Conservation (phyloP, 2,329 filamentous ascomycete species). For the Curvularia sp. region DNA sequence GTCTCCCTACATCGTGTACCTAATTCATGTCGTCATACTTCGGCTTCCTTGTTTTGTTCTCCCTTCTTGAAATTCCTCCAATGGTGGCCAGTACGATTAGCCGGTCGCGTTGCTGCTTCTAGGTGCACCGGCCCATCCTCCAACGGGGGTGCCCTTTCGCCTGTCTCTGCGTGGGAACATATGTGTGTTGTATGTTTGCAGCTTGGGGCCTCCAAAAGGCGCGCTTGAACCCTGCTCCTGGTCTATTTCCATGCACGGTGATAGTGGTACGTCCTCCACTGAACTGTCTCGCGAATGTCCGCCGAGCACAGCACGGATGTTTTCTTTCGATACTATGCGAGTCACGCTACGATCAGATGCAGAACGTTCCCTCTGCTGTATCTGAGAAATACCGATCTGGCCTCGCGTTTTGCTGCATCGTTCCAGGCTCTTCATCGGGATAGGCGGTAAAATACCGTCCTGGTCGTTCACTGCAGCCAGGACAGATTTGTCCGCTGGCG, state of each 20-base stretch:
- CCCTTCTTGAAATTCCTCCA: background rate
- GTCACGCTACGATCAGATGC: conserved; percentile 16
- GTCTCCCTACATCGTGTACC: background rate
- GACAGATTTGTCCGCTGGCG: conserved; percentile 4
- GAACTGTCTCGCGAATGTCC: conserved; percentile 29
- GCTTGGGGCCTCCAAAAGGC: conserved; percentile 5
- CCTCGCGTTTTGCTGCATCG: conserved; percentile 9
- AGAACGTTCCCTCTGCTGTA: conserved; percentile 9
- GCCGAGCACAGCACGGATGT: conserved; percentile 39
- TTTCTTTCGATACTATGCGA: conserved; percentile 45
- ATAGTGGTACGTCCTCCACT: conserved; percentile 21
- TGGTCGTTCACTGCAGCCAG: conserved; percentile 22
- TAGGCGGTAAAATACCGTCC: conserved; percentile 20
- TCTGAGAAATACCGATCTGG: background rate
- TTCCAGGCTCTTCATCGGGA: conserved; percentile 32
- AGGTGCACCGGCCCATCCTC: conserved; percentile 13
- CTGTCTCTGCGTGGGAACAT: conserved; percentile 37
- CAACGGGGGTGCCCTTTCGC: conserved; percentile 23
- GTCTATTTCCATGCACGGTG: conserved; percentile 8
- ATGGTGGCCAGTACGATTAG: background rate
- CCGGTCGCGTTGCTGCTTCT: conserved; percentile 1
- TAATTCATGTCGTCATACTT: background rate
- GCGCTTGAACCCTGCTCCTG: conserved; percentile 1
- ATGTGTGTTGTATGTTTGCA: conserved; percentile 39
- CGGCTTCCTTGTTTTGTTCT: background rate